Conservation (phyloP, 495 filamentous ascomycete genomes). For the Xylaria flabelliformis region DNA sequence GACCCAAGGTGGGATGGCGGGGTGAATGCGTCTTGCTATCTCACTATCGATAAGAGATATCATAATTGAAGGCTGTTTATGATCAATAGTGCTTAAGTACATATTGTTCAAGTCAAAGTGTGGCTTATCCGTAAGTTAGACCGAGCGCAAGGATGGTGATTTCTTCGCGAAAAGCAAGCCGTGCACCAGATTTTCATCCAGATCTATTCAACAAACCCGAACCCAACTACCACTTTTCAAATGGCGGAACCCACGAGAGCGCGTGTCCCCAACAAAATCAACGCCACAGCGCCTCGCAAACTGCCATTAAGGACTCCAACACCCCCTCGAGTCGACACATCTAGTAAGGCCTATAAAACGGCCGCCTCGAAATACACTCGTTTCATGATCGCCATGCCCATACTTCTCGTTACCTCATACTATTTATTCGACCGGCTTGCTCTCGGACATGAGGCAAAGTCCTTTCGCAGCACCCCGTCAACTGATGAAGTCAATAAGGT, state of each 20-base stretch:
- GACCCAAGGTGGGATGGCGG: constrained; percentile 18
- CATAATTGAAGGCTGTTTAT: too few species aligned
- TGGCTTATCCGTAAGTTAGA: too few species aligned
- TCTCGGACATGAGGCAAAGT: constrained; percentile 27
- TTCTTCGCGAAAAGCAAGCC: background rate
- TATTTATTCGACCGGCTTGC: constrained; percentile 49
- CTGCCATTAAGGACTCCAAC: background rate
- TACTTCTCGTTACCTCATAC: constrained; percentile 54
- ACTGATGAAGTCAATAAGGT: background rate
- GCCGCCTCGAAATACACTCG: constrained; percentile 46
- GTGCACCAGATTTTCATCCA: background rate
- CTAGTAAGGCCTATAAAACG: constrained; percentile 49
- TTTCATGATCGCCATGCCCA: constrained; percentile 52
- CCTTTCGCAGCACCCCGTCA: background rate
- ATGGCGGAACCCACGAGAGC: constrained; percentile 19
- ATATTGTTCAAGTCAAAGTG: too few species aligned
- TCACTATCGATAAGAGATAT: constrained; percentile 23
- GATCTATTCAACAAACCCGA: background rate
- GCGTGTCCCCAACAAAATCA: background rate
- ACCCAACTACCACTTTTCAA: background rate
- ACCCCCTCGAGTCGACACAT: constrained; percentile 35
- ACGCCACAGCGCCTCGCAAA: constrained; percentile 3
- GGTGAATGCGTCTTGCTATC: constrained; percentile 13
- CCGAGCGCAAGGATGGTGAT: too few species aligned
- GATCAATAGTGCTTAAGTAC: too few species aligned